phyloP scores from a whole-genome alignment of 768 basidiomycete genomes.

The Tulasnella sp. region DNA sequence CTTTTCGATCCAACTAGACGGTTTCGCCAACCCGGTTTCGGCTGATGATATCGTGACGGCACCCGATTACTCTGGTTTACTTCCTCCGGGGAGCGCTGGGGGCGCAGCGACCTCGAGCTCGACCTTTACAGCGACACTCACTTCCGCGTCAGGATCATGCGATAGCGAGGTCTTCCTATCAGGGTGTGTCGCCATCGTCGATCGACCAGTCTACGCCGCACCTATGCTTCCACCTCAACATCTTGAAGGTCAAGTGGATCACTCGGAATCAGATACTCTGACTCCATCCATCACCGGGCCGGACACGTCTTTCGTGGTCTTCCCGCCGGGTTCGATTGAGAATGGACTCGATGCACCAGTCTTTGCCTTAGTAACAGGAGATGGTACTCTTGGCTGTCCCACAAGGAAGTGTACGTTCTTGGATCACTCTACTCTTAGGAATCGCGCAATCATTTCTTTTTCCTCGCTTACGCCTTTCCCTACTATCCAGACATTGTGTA shows the following conservation, averaged over 20 bases:
- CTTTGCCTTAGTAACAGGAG: slow-evolving; percentile 56
- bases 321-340: slow-evolving; percentile 52
- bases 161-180: slow-evolving; percentile 35
- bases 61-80: background rate
- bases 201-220: slow-evolving; percentile 30
- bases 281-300: slow-evolving; percentile 27
- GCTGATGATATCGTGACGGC: slow-evolving; percentile 17
- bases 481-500: slow-evolving; percentile 44
- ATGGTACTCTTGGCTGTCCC: slow-evolving; percentile 64
- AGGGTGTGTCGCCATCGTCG: slow-evolving; percentile 42
- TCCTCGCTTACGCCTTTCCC: no score
- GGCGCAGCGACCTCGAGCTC: background rate
- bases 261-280: slow-evolving; percentile 20
- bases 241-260: background rate
- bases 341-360: slow-evolving; percentile 31
- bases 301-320: slow-evolving; percentile 62
- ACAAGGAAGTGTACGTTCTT: slow-evolving; percentile 47
- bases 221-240: slow-evolving; percentile 1
- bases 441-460: no score
- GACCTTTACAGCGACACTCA: slow-evolving; percentile 11
- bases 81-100: background rate
- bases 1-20: slow-evolving; percentile 14
- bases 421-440: background rate
- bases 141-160: slow-evolving; percentile 25
- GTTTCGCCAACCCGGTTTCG: slow-evolving; percentile 15